These are phyloP conservation scores for Actinomucor elegans DNA, from an alignment of 371 early-diverging fungal genomes.

Conservation along the genomic window DNA sequence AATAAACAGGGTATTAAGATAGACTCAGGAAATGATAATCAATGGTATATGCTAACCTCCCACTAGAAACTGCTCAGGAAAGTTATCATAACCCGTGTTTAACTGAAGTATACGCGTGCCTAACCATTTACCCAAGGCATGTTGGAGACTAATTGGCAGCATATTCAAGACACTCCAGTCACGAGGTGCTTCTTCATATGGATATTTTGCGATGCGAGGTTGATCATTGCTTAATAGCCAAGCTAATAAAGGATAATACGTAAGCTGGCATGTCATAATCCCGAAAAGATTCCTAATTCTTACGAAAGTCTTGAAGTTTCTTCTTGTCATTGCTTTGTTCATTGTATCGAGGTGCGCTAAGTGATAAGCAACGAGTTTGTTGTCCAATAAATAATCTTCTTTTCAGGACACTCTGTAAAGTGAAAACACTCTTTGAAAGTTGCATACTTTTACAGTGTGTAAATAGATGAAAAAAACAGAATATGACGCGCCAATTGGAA, in stretches of 20 bases:
- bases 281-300: too few species aligned
- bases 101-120: conserved; percentile 49
- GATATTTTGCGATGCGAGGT: conserved; percentile 54
- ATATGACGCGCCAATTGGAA: too few species aligned
- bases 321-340: neutral
- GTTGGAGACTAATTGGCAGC: conserved; percentile 49
- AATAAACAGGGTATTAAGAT: neutral
- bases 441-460: neutral
- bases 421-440: neutral
- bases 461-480: neutral
- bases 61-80: conserved; percentile 60
- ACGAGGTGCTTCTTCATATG: conserved; percentile 44
- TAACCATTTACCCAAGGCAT: conserved; percentile 43
- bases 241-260: conserved; percentile 30
- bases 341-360: neutral
- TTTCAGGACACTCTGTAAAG: neutral
- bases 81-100: conserved; percentile 54
- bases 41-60: conserved; percentile 39
- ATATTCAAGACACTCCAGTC: conserved; percentile 44
- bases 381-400: neutral
- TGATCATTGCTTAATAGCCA: conserved; percentile 47
- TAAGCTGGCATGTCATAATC: too few species aligned
- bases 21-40: neutral
- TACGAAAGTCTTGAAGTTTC: conserved; percentile 19
- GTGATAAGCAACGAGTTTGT: neutral